Base-by-base conservation (phyloP, 768 basidiomycete genomes). In the Boletus sp. region DNA sequence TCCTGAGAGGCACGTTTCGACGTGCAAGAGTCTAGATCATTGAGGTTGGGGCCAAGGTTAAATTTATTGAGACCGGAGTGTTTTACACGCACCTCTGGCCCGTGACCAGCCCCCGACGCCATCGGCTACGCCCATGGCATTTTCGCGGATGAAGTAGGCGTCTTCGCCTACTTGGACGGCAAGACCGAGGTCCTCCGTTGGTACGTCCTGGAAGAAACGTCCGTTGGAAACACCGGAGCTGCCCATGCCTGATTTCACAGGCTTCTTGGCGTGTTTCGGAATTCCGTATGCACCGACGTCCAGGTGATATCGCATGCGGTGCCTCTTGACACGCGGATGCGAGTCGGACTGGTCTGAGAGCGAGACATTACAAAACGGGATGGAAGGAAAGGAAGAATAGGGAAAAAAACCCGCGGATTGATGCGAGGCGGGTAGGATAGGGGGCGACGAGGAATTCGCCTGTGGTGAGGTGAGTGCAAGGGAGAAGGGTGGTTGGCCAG, bases 41-140 rank as follows among this genome's bases (percentile, higher is more conserved):
- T 29, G 13, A 30, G 14, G 35, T 32, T 29, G 7, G 23, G 30
- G 25, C 64, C 43, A 39, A 59, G 47, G 39, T 57, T 49, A 47
- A 39, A 47, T 55, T 63, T 53, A 41, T 56, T 54, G 13, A 19
- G 4, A 35, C 9, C 5, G 10, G 48, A 33, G 27, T 29, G 56
- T 52, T 11, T 63, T 72, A 19, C 61, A 77, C 76, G 68, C 52
- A 64, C 67, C 70, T 54, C 63, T 77, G 35, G 69, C 64, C 53
- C 75, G 71, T 8, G 85, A 79, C 94, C 93, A 97, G 0, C 94
- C 94, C 0, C 95, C 95, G 1, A 98, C 95, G 30, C 95, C 95
- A 66, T 98, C 95, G 4, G 94, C 92, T 9, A 98, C 87, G 17
- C 95, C 95, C 77, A 98, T 86, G 7, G 92, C 90, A 65, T 93